A percentile compares a stretch with the other conserved stretches of the same genome.
Evolutionary conservation across 2,329 filamentous ascomycete genomes (phyloP).

Genomic region (Lasiodiplodia sp.): DNA sequence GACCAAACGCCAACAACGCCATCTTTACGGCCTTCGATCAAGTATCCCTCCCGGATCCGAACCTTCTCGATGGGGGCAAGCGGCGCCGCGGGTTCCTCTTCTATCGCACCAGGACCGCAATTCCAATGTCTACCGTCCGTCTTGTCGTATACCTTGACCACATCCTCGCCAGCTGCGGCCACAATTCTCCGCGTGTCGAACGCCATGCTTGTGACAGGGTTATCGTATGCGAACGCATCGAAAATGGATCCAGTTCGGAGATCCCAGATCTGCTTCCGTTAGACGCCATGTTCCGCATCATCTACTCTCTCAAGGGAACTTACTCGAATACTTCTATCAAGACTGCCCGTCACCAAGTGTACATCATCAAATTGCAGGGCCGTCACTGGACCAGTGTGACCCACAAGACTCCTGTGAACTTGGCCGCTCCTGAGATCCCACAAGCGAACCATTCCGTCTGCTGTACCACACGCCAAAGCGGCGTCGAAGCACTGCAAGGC

Average conservation of each 20-base stretch:
- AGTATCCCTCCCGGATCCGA: conserved; percentile 89
- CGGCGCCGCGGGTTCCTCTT: conserved; percentile 69
- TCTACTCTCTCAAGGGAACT: conserved; percentile 50
- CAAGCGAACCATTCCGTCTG: conserved; percentile 93
- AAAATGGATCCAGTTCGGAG: conserved; percentile 93
- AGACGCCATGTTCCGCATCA: conserved; percentile 7
- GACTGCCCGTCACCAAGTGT: conserved; percentile 90
- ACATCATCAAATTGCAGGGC: conserved; percentile 96
- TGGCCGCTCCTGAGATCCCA: conserved; percentile 98
- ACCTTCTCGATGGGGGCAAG: conserved; percentile 75
- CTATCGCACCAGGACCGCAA: conserved; percentile 80
- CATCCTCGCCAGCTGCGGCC: conserved; percentile 86
- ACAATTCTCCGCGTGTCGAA: conserved; percentile 92
- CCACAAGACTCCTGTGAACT: conserved; percentile 94
- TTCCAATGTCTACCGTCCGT: conserved; percentile 96
- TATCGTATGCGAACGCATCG: conserved; percentile 95
- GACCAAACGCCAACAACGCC: conserved; percentile 89
- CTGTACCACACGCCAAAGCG: conserved; percentile 92
- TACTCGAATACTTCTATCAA: conserved; percentile 93
- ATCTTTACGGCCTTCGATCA: conserved; percentile 87
- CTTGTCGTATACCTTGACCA: conserved; percentile 99
- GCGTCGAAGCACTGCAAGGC: conserved; percentile 96
- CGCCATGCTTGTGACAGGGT: conserved; percentile 94
- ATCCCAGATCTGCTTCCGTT: conserved; percentile 85
- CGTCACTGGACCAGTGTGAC: conserved; percentile 93